These are phyloP conservation scores for Strobilomyces confusus DNA, from an alignment of 768 basidiomycete species.

Conservation along the genomic window DNA sequence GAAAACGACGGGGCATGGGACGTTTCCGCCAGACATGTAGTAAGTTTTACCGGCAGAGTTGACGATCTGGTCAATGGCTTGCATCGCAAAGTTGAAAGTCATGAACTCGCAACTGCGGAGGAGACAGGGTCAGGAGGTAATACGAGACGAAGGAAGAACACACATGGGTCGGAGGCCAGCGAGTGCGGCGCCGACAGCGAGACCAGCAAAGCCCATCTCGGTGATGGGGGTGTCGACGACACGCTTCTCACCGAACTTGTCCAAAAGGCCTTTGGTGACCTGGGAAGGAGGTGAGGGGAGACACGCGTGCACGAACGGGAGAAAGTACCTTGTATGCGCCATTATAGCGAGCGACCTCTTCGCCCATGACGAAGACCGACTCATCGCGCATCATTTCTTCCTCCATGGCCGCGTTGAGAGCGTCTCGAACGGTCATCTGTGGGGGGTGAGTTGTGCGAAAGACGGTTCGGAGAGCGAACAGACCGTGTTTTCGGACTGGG, in stretches of 20 bases:
- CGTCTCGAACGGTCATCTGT: conserved; percentile 98
- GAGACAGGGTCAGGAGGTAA: conserved; percentile 7
- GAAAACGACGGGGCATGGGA: conserved; percentile 98
- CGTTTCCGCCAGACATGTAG: conserved; percentile 99
- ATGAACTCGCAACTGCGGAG: conserved; percentile 90
- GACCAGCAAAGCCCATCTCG: conserved; percentile 97
- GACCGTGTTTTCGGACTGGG: conserved; percentile 49
- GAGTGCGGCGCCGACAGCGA: conserved; percentile 92
- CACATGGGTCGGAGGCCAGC: conserved; percentile 93
- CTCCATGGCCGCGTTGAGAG: conserved; percentile 96
- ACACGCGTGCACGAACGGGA: background rate
- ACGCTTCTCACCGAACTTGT: conserved; percentile 98
- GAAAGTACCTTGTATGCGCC: conserved; percentile 84
- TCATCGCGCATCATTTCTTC: conserved; percentile 98
- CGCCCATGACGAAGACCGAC: conserved; percentile 91
- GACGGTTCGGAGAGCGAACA: conserved; percentile 28
- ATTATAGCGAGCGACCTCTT: conserved; percentile 98
- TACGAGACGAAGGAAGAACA: conserved; percentile 20
- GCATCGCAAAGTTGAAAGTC: conserved; percentile 99
- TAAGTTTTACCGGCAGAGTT: conserved; percentile 99
- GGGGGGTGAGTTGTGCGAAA: conserved; percentile 15
- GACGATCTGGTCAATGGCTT: conserved; percentile 99
- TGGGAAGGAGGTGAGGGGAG: conserved; percentile 30
- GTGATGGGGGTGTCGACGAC: conserved; percentile 97
- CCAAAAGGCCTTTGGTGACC: conserved; percentile 97